Conservation (phyloP, 192 early-diverging fungal genomes). For the Chytriomyces hyalinus region DNA sequence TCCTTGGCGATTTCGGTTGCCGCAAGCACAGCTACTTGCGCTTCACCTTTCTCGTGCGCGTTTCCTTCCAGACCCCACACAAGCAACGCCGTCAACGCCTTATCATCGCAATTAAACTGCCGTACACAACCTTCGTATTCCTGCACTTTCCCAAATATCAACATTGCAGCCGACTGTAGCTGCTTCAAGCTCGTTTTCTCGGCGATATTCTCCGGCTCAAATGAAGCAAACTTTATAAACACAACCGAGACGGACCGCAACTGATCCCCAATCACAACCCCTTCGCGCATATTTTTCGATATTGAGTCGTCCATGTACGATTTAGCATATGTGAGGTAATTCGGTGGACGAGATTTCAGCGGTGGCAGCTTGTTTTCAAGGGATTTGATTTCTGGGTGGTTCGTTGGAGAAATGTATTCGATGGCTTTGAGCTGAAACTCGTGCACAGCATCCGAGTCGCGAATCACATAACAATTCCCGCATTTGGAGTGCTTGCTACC, state of each 20-base stretch:
- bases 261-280: constrained; percentile 18
- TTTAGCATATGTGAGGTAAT: no score
- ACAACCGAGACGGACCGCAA: constrained; percentile 21
- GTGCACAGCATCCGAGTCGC: not conserved
- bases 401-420: not conserved
- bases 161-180: not conserved
- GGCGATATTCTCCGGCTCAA: not conserved
- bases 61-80: constrained; percentile 29
- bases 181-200: constrained; percentile 4
- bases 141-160: constrained; percentile 8
- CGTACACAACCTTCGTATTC: constrained; percentile 23
- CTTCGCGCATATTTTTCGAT: no score
- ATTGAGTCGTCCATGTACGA: no score
- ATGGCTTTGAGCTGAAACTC: not conserved
- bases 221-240: constrained; percentile 26
- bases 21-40: constrained; percentile 8
- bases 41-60: constrained; percentile 31
- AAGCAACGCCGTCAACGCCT: constrained; percentile 29
- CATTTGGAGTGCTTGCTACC: no score
- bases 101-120: constrained; percentile 38
- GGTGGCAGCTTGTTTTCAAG: not conserved
- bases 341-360: not conserved
- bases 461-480: no score
- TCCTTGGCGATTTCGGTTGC: constrained; percentile 8
- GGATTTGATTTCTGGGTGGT: not conserved